These are phyloP conservation scores for Citrullus mucosospermus DNA, from an alignment of 306 rosid species.

Conservation along the genomic window DNA sequence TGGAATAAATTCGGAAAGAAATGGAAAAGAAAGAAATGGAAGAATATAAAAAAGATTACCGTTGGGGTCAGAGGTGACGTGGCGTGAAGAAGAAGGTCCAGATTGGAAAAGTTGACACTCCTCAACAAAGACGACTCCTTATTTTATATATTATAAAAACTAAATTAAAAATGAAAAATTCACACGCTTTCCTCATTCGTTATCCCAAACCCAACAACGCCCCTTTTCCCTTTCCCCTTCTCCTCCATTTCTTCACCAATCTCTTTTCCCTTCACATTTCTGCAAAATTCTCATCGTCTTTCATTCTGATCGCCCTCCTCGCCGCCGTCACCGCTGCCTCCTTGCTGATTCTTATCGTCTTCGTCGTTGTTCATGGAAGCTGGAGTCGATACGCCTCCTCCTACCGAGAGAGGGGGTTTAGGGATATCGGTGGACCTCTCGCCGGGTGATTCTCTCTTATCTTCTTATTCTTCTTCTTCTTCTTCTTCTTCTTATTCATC, in stretches of 20 bases:
- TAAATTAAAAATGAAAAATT: background rate
- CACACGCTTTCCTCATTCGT: conserved; percentile 1
- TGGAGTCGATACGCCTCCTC: conserved; percentile 42
- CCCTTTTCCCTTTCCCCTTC: background rate
- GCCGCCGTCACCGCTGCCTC: background rate
- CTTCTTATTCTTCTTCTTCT: conserved; percentile 41
- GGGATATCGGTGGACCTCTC: conserved; percentile 46
- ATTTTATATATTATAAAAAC: background rate
- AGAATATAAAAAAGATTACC: background rate
- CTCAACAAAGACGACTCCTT: background rate
- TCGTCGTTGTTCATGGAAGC: conserved; percentile 21
- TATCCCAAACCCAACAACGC: background rate
- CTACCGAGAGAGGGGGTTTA: conserved; percentile 3
- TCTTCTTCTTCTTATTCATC: conserved; percentile 20
- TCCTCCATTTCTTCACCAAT: background rate
- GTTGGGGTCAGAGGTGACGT: conserved; percentile 7
- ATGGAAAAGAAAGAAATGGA: background rate
- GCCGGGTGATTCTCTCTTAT: conserved; percentile 19
- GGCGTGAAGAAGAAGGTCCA: background rate
- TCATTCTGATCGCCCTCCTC: background rate
- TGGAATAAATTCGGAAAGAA: background rate
- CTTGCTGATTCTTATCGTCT: background rate
- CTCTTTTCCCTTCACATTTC: background rate
- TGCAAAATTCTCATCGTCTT: background rate
- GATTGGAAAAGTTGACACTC: background rate